phyloP scores from a whole-genome alignment of 139 green algal genomes.

The Chlamydomonas sphaeroides region DNA sequence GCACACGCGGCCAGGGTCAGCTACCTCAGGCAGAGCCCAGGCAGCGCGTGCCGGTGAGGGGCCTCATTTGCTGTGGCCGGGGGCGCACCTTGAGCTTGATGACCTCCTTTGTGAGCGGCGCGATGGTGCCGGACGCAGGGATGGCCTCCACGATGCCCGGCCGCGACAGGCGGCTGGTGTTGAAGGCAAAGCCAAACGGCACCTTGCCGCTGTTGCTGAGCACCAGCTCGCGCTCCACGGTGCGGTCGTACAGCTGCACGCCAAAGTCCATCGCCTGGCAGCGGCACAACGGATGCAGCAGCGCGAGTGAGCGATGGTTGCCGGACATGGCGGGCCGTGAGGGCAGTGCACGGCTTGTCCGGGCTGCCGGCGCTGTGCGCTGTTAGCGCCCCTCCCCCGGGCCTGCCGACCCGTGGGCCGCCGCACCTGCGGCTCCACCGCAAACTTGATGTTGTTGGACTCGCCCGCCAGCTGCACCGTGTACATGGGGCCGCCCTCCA shows the following conservation, averaged over 20 bases:
- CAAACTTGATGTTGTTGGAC: constrained; percentile 78
- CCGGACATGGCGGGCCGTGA: too few relatives aligned
- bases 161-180: constrained; percentile 61
- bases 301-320: background rate
- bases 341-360: too few relatives aligned
- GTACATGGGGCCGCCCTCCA: constrained; percentile 75
- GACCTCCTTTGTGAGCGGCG: constrained; percentile 55
- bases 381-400: background rate
- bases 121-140: constrained; percentile 56
- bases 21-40: too few relatives aligned
- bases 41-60: too few relatives aligned
- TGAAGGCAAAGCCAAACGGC: constrained; percentile 75
- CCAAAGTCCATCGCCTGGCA: constrained; percentile 71
- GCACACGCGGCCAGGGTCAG: too few relatives aligned
- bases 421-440: constrained; percentile 63
- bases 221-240: constrained; percentile 68
- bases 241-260: constrained; percentile 68
- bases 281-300: too few relatives aligned
- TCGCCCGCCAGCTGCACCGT: constrained; percentile 70
- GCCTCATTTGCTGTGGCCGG: too few relatives aligned
- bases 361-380: background rate
- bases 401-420: background rate
- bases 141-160: constrained; percentile 54
- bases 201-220: constrained; percentile 76
- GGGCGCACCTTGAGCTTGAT: constrained; percentile 67